phyloP scores from a whole-genome alignment of 164 flowering plant genomes.

The Taxillus chinensis region DNA sequence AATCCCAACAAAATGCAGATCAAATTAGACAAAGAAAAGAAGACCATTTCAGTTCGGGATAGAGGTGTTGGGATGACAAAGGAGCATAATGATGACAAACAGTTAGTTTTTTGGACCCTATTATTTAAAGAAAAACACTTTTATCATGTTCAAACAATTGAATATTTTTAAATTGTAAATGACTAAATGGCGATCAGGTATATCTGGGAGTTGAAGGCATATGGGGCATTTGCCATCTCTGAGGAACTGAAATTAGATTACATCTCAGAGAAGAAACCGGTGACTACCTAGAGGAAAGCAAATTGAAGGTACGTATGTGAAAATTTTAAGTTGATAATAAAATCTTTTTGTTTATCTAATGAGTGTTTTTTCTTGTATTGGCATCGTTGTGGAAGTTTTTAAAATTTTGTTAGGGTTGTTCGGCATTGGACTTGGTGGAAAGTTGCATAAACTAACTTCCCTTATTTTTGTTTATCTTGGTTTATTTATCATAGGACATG shows the following conservation, averaged over 20 bases:
- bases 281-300: conserved; percentile 81
- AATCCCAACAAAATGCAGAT: conserved; percentile 60
- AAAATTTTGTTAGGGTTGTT: neutral
- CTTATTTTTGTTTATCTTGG: neutral
- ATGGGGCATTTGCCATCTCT: conserved; percentile 92
- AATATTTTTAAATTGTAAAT: too few relatives aligned
- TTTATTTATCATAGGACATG: conserved; percentile 48
- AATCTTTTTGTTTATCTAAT: too few relatives aligned
- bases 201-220: conserved; percentile 99
- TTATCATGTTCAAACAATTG: too few relatives aligned
- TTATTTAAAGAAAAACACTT: too few relatives aligned
- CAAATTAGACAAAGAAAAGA: conserved; percentile 90
- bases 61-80: conserved; percentile 98
- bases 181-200: conserved; percentile 50
- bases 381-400: neutral
- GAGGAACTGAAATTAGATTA: conserved; percentile 90
- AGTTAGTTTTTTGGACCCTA: conserved; percentile 39
- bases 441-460: too few relatives aligned
- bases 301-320: conserved; percentile 57
- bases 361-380: neutral
- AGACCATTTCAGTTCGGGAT: conserved; percentile 81
- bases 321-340: neutral
- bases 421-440: too few relatives aligned
- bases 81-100: conserved; percentile 94
- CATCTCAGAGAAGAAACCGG: conserved; percentile 92